These are phyloP conservation scores for Apiospora koreana DNA, from an alignment of 2,329 filamentous ascomycete species.

Conservation along the genomic window DNA sequence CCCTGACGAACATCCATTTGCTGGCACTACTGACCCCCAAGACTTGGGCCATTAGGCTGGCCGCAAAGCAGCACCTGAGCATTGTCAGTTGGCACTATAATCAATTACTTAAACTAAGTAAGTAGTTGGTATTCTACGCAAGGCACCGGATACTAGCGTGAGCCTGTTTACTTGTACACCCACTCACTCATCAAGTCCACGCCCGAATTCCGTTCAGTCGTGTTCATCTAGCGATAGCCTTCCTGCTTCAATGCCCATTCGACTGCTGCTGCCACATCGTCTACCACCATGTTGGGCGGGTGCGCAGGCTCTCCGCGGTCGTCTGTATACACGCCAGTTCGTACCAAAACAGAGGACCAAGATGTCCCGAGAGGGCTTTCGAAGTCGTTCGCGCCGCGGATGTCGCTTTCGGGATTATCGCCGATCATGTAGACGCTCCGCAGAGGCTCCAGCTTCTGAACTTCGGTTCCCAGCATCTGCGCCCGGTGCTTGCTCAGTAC, in stretches of 20 bases:
- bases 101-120: too few relatives aligned
- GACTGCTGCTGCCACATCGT: constrained; percentile 77
- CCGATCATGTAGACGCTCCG: constrained; percentile 91
- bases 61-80: not conserved
- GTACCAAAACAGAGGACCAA: constrained; percentile 77
- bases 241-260: constrained; percentile 70
- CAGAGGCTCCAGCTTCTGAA: constrained; percentile 45
- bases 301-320: constrained; percentile 53
- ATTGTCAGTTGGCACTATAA: not conserved
- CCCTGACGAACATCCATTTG: not conserved
- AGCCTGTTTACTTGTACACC: not conserved
- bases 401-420: constrained; percentile 87
- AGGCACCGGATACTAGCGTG: constrained; percentile 18
- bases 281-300: constrained; percentile 65
- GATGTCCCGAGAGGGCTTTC: constrained; percentile 64
- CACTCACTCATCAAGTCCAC: not conserved
- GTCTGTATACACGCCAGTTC: constrained; percentile 72
- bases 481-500: constrained; percentile 65
- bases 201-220: not conserved
- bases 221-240: constrained; percentile 35
- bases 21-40: not conserved
- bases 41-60: not conserved
- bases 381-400: constrained; percentile 81
- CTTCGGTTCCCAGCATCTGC: constrained; percentile 39
- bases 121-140: not conserved